phyloP scores from a whole-genome alignment of 2,329 filamentous ascomycete genomes.

The Pseudogymnoascus verrucosus region DNA sequence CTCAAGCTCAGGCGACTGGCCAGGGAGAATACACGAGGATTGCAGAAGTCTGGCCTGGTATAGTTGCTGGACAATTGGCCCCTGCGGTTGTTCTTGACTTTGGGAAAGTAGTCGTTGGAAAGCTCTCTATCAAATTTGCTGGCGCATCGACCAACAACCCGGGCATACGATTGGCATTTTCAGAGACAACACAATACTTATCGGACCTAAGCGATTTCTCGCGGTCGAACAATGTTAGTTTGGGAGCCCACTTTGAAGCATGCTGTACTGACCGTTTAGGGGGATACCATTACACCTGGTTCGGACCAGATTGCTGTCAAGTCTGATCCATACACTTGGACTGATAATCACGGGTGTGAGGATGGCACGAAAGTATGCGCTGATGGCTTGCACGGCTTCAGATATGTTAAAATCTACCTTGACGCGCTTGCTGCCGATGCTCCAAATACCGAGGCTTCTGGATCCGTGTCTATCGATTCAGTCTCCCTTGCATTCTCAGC shows the following conservation, averaged over 20 bases:
- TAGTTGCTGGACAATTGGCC: conserved; percentile 7
- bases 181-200: conserved; percentile 40
- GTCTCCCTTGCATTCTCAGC: conserved; percentile 37
- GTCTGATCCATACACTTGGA: conserved; percentile 37
- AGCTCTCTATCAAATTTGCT: conserved; percentile 36
- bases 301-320: conserved; percentile 44
- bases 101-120: conserved; percentile 39
- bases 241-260: too few species aligned
- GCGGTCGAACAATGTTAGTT: conserved; percentile 37
- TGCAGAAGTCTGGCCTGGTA: conserved; percentile 1
- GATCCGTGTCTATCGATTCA: conserved; percentile 36
- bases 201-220: conserved; percentile 40
- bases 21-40: conserved; percentile 3
- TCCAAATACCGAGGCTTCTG: conserved; percentile 36
- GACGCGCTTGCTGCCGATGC: conserved; percentile 36
- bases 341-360: conserved; percentile 37
- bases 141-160: conserved; percentile 26
- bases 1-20: not conserved
- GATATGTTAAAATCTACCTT: conserved; percentile 42
- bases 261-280: conserved; percentile 17
- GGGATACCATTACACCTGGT: conserved; percentile 35
- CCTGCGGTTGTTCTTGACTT: conserved; percentile 42
- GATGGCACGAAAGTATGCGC: conserved; percentile 37
- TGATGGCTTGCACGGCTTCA: conserved; percentile 46
- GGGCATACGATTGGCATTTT: conserved; percentile 40